Base-by-base conservation (phyloP, 768 basidiomycete species). In the Leccinum incarnatum region DNA sequence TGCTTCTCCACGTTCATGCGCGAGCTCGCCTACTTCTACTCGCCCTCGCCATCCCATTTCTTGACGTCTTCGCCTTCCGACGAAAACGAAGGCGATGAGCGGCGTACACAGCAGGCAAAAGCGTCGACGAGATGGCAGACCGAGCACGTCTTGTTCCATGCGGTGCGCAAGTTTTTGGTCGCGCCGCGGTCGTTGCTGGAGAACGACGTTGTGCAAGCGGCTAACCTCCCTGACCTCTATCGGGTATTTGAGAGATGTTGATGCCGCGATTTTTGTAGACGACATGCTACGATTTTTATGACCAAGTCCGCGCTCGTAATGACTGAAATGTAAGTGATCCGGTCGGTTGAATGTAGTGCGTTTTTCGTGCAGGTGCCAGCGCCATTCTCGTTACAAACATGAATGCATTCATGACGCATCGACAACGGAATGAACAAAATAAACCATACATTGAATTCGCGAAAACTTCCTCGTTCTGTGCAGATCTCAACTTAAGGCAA, bases 221-320 rank as follows among this genome's bases (percentile, higher is more conserved):
- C 97, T 10, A 89, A 84, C 71, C 74, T 98, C 46, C 94, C 94
- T 2, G 93, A 95, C 62, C 76, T 99, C 54, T 99, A 97, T 72
- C 87, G 89, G 61, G 91, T 98, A 0, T 99, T 98, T 67, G 95
- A 98, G 75, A 76, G 95, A 62, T 98, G 95, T 69, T 98, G 69
- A 78, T 48, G 40, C 40, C n/a, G 2, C 9, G 37, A 42, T 19
- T n/a, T 42, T 42, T 14, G n/a, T 9, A 8, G n/a, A 17, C 27
- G 21, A 36, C 8, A 4, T 14, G 29, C 25, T 15, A 42, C 2
- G 10, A 42, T 42, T 42, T 14, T 51, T 40, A 29, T 47, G 2
- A 45, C 27, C 36, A 54, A 56, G 34, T n/a, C n/a, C 5, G 19
- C 46, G 3, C 25, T 14, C 40, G 34, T 46, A 23, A 17, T 48